Evolutionary conservation across 1,284 basidiomycete genomes (phyloP), one percentile per base, ranked within the genome.

Genomic region (Chalciporus sp.): DNA sequence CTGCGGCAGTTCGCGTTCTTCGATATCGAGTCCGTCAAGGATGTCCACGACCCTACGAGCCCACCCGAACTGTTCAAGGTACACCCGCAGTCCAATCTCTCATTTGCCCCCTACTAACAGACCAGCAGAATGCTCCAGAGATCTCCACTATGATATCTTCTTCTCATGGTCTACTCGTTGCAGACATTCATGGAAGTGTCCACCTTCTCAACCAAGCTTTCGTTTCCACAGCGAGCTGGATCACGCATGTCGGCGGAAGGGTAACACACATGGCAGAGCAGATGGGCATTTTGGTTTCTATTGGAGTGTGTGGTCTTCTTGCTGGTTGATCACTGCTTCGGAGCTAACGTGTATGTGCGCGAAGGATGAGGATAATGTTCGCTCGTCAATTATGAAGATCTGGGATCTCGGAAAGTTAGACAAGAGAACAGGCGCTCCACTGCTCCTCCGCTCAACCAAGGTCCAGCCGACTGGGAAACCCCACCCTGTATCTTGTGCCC

Each of bases 1-100:
- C 92, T 89, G 83, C 81, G 89, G 39, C 90, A 93, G 67, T 95
- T 95, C 74, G 79, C 83, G 2, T 93, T 93, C 81, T 93, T 93
- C 63, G 84, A 91, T 58, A 75, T 78, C 11, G 79, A 83, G 3
- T 80, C 83, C 7, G 85, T 95, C 58, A 93, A 86, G 69, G 94
- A 94, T 66, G 74, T 81, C 1, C 86, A 94, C 61, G 92, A 95
- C 67, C 74, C 90, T 7, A 81, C 82, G 0, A 84, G 80, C 52
- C 74, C 86, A 2, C 93, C 93, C 0, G 84, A 90, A 52, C 77
- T 91, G 23, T 86, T 95, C 77, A 87, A 88, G 71, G 90, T 90
- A 62, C 41, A 62, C 53, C 39, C 48, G 11, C 12, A 23, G 17
- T 41, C 42, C 19, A 44, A 49, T 20, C 31, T 17, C 10, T 40